A percentile compares a stretch with the other conserved stretches of the same genome.
Conservation (phyloP, 352 stramenopile species). For the Phytophthora tentaculata region DNA sequence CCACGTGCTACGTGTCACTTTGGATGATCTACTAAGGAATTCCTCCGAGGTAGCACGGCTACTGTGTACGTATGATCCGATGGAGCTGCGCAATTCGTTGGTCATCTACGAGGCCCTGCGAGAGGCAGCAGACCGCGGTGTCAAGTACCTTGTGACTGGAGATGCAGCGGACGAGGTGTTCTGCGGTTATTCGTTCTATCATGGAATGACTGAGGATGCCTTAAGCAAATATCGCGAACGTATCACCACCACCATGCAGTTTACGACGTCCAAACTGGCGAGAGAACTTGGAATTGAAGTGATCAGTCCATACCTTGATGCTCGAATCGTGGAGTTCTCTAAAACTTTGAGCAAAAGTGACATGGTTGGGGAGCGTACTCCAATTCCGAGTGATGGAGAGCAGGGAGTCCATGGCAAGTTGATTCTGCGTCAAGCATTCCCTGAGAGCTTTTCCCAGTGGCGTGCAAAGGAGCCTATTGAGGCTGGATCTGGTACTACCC, state of each 20-base stretch:
- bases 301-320: constrained; percentile 80
- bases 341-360: constrained; percentile 60
- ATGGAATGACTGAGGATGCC: constrained; percentile 57
- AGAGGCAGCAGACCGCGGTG: constrained; percentile 54
- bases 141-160: constrained; percentile 76
- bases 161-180: constrained; percentile 91
- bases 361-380: constrained; percentile 70
- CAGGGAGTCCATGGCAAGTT: constrained; percentile 75
- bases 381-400: constrained; percentile 56
- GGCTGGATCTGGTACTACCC: constrained; percentile 75
- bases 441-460: constrained; percentile 85
- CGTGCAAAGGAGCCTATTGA: constrained; percentile 91
- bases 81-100: constrained; percentile 88
- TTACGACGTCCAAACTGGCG: constrained; percentile 78
- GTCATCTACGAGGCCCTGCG: constrained; percentile 83
- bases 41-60: constrained; percentile 49
- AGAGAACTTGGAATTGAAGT: constrained; percentile 66
- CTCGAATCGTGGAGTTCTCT: constrained; percentile 72
- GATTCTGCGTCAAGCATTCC: constrained; percentile 85
- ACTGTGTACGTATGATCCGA: constrained; percentile 81
- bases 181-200: constrained; percentile 89
- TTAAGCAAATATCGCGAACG: constrained; percentile 74
- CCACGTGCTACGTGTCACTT: constrained; percentile 57
- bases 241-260: constrained; percentile 85
- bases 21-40: constrained; percentile 63